A percentile compares a stretch with the other conserved stretches of the same genome.
Conservation (phyloP, 257 asterid genomes). For the Fraxinus quadrangulata region DNA sequence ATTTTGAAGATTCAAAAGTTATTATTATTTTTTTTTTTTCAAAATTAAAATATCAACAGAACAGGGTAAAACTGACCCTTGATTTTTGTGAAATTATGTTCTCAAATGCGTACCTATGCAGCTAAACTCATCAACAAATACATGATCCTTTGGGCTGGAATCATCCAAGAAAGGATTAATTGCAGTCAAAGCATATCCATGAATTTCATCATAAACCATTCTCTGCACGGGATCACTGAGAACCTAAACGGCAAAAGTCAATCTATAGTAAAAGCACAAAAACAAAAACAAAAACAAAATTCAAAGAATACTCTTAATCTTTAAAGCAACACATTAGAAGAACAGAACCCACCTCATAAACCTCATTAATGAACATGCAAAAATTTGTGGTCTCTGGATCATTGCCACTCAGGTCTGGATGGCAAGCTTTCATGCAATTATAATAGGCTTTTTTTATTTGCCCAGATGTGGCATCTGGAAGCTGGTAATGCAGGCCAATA, state of each 20-base stretch:
- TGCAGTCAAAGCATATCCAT: slow-evolving; percentile 87
- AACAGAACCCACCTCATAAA: slow-evolving; percentile 66
- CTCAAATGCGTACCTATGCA: slow-evolving; percentile 70
- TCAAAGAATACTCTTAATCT: slow-evolving; percentile 1
- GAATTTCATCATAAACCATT: slow-evolving; percentile 91
- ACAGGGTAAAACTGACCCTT: slow-evolving; percentile 1
- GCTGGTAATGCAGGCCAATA: slow-evolving; percentile 41
- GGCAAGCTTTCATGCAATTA: slow-evolving; percentile 97
- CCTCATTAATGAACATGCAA: slow-evolving; percentile 92
- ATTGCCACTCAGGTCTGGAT: slow-evolving; percentile 95
- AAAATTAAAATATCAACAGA: slow-evolving; percentile 9
- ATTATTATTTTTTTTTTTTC: not conserved
- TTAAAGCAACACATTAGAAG: slow-evolving; percentile 4
- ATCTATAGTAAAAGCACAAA: slow-evolving; percentile 21
- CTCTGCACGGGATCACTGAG: slow-evolving; percentile 98
- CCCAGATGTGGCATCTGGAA: slow-evolving; percentile 85
- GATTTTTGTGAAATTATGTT: not conserved
- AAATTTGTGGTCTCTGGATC: slow-evolving; percentile 85
- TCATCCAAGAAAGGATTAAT: slow-evolving; percentile 83
- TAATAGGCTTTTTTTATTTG: slow-evolving; percentile 92
- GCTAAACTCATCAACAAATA: slow-evolving; percentile 94
- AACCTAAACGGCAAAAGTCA: slow-evolving; percentile 55
- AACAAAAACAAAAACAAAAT: not conserved
- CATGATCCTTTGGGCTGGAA: slow-evolving; percentile 73
- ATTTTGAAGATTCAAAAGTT: not conserved